A percentile compares a stretch with the other conserved stretches of the same genome.
These are phyloP conservation scores for Ceratocystis harringtonii DNA, from an alignment of 2,329 filamentous ascomycete species.

Conservation along the genomic window DNA sequence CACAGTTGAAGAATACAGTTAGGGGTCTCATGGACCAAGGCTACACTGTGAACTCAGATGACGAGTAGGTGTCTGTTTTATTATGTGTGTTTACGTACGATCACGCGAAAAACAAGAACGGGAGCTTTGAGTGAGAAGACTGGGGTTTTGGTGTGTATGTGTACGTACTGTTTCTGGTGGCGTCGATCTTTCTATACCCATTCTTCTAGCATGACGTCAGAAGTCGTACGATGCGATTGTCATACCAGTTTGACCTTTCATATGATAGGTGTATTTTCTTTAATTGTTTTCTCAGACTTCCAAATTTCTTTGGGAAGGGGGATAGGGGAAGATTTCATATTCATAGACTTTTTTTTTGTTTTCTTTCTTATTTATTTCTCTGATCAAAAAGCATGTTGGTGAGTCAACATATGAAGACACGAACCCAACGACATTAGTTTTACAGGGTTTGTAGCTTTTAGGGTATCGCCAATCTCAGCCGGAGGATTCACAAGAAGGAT, in stretches of 20 bases:
- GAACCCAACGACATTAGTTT: background rate
- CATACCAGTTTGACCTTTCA: background rate
- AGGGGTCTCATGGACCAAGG: slow-evolving; percentile 13
- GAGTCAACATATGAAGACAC: background rate
- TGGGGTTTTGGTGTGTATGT: background rate
- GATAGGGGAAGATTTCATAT: background rate
- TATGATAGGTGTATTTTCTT: background rate
- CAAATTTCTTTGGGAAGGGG: background rate
- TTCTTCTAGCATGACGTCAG: slow-evolving; percentile 1
- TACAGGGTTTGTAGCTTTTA: background rate
- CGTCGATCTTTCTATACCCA: slow-evolving; percentile 1
- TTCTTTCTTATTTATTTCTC: background rate
- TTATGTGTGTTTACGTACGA: background rate
- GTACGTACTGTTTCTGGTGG: background rate
- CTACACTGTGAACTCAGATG: background rate
- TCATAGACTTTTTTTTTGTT: background rate
- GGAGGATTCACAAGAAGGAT: background rate
- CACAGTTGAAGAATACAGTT: slow-evolving; percentile 11
- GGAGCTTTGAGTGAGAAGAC: background rate
- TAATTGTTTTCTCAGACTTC: background rate
- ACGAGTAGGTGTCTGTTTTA: background rate
- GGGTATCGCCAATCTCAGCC: background rate
- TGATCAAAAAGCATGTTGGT: too few relatives aligned
- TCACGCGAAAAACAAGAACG: too few relatives aligned
- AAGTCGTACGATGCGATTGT: background rate